Base-by-base conservation (phyloP, 2,329 filamentous ascomycete species). In the Septoria linicola region DNA sequence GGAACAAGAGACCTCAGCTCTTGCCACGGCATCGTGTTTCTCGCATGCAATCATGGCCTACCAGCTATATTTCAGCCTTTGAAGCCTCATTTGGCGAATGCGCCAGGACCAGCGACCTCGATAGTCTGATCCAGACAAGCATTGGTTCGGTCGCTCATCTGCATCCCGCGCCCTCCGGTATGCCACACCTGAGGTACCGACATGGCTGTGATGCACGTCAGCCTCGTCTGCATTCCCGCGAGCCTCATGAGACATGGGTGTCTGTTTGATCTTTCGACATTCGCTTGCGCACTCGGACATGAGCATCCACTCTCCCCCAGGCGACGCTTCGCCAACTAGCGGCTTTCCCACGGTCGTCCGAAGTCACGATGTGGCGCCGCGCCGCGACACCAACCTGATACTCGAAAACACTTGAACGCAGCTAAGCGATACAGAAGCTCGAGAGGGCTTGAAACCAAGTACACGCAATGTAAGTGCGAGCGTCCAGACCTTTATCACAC, bases 231-330 rank as follows among this genome's bases (percentile, higher is more conserved):
- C 21, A 31, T 30, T 31, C 16, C 8, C 6, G 34, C 34, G 17
- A 39, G 36, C 36, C 36, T 39, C 35, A 19, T 37, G 35, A 19
- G 35, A 37, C 16, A 16, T 37, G 35, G n/a, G 19, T 37, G 13
- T 19, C 8, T 19, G 16, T 4, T 14, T 7, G n/a, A 37, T 27
- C 35, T 17, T 10, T 37, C 42, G n/a, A 25, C 30, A 35, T 31
- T 45, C 42, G 42, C 42, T 45, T 45, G 31, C 11, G 17, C 16
- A 20, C 25, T 31, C 42, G 31, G 31, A 36, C 31, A 45, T 36
- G 42, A 35, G 17, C 30, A 25, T 43, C 41, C 23, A 43, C 41
- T 17, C 20, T 13, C 41, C 14, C 32, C 27, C 31, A 43, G 25
- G 41, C 27, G 21, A 31, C 27, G 17, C 17, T 19, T 31, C 41